Conservation (phyloP, 176 grass and related monocot species). For the Zoysia pacifica region DNA sequence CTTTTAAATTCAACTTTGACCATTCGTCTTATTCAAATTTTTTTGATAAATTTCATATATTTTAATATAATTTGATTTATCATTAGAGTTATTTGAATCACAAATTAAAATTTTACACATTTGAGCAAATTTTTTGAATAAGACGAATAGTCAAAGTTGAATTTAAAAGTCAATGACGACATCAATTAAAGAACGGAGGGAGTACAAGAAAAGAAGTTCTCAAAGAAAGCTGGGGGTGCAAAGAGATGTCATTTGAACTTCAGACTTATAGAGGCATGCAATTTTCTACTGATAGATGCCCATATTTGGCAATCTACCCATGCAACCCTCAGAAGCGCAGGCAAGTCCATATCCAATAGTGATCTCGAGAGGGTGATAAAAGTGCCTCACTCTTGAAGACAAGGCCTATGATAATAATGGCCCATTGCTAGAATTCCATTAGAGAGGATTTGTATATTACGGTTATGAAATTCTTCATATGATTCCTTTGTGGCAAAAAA, state of each 20-base stretch:
- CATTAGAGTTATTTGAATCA: too few species aligned
- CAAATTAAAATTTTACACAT: too few species aligned
- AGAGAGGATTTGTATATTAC: neutral
- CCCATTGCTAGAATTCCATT: neutral
- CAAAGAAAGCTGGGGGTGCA: neutral
- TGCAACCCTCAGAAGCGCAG: slow-evolving; percentile 2
- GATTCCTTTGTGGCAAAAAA: neutral
- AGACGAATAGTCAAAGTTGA: too few species aligned
- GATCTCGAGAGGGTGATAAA: neutral
- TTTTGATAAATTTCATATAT: too few species aligned
- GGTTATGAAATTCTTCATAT: neutral
- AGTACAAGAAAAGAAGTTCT: neutral
- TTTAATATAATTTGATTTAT: too few species aligned
- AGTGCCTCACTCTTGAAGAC: neutral
- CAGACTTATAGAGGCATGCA: neutral
- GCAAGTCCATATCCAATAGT: neutral
- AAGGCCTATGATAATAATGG: neutral
- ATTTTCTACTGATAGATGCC: neutral
- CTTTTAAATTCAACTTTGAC: too few species aligned
- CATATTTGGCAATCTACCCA: neutral
- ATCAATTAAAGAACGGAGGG: too few species aligned
- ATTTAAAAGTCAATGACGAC: too few species aligned
- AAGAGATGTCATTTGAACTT: neutral
- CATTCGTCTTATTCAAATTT: too few species aligned
- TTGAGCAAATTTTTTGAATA: too few species aligned